phyloP scores from a whole-genome alignment of 257 asterid species.

The Scutellaria minor region DNA sequence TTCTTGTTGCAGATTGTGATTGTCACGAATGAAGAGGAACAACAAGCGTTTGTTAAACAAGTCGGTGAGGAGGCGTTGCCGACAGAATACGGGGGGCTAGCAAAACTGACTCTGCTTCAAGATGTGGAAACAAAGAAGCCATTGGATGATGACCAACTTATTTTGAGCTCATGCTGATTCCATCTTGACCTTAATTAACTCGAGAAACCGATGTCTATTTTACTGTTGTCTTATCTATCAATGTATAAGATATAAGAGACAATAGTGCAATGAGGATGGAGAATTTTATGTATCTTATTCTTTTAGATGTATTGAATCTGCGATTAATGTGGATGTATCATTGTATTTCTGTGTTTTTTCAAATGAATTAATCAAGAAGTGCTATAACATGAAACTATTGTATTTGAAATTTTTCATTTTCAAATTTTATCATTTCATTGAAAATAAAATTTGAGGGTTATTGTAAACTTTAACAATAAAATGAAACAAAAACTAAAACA shows the following conservation, averaged over 20 bases:
- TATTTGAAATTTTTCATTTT: too few relatives aligned
- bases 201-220: not conserved
- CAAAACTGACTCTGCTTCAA: slow-evolving; percentile 53
- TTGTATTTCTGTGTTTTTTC: too few relatives aligned
- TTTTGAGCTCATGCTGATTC: not conserved
- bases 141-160: slow-evolving; percentile 6
- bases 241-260: not conserved
- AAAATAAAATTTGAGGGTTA: too few relatives aligned
- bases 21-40: slow-evolving; percentile 60
- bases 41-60: slow-evolving; percentile 40
- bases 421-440: too few relatives aligned
- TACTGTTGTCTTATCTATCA: not conserved
- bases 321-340: too few relatives aligned
- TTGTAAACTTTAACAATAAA: too few relatives aligned
- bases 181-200: not conserved
- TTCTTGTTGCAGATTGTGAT: slow-evolving; percentile 45
- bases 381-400: too few relatives aligned
- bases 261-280: not conserved
- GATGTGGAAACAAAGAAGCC: slow-evolving; percentile 43
- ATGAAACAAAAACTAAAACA: too few relatives aligned
- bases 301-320: not conserved
- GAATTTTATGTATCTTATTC: slow-evolving; percentile 6
- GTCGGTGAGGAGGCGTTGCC: slow-evolving; percentile 69
- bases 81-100: slow-evolving; percentile 68
- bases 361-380: too few relatives aligned